Base-by-base conservation (phyloP, 805 yeast species). In the Grigorovia transvaalensis region DNA sequence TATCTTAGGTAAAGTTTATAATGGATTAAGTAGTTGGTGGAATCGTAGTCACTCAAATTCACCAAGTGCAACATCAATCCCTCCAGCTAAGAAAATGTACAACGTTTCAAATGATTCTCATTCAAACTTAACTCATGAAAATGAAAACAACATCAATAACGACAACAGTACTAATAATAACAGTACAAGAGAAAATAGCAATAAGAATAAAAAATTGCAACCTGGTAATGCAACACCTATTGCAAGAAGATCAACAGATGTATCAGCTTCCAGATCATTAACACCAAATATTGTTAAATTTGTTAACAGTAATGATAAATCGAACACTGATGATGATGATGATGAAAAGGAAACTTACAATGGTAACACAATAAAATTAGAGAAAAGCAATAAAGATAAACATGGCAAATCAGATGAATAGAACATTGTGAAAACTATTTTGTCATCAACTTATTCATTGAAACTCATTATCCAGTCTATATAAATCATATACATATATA, bases 331-430 rank as follows among this genome's bases (percentile, higher is more conserved):
- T 13, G 63, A 64, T 23, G 55, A 59, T 9, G 59, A 61, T 6
- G 71, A 70, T 18, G 75, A 73, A 20, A 65, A 77, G 40, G 61
- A 69, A 29, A 77, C 81, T 1, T 81, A 79, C 58, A 81, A 81
- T 58, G 85, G 85, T 1, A 82, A 81, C 59, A 73, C 70, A 17
- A 61, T 78, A 41, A 74, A 72, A 54, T 58, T 81, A 47, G 81
- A 80, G 57, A 63, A 61, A 51, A 63, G 61, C 56, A 78, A 79
- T 38, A 55, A 66, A 9, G 40, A 48, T 20, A 45, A 46, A 8
- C 18, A 38, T 15, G 15, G 15, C 2, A n/a, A 38, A 3, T 15
- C 8, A 7, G 42, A 30, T 29, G 20, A 44, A 46, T 7, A 50
- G 45, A 13, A 33, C 8, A 33, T 33, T 33, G 9, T 13, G 4